Percentiles rank a stretch among this genome's conserved stretches.
These are phyloP conservation scores for Sphenostylis stenocarpa DNA, from an alignment of 306 rosid genomes.

Conservation along the genomic window DNA sequence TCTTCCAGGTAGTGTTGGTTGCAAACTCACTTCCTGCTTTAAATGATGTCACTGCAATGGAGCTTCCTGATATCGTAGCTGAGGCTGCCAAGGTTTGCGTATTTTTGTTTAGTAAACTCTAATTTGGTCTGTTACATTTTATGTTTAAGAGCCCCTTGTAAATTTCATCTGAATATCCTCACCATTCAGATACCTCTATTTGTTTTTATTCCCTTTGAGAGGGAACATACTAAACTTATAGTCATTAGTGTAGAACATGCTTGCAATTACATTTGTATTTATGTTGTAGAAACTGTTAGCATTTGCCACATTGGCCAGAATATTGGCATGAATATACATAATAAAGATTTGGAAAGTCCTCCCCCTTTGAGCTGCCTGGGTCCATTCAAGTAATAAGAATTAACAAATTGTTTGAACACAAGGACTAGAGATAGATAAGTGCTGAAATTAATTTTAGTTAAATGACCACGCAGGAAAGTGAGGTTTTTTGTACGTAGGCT, in stretches of 20 bases:
- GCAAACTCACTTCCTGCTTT: conserved; percentile 96
- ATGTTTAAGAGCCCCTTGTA: background rate
- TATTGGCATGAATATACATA: background rate
- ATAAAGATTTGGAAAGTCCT: background rate
- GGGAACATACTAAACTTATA: background rate
- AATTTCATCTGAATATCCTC: conserved; percentile 15
- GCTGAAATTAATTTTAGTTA: background rate
- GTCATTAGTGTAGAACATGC: background rate
- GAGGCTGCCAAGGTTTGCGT: conserved; percentile 95
- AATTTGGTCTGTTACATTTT: background rate
- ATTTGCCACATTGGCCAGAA: background rate
- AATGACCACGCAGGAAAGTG: no score
- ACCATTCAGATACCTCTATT: conserved; percentile 1
- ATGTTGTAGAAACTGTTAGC: conserved; percentile 6
- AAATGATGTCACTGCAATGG: conserved; percentile 94
- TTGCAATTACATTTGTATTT: conserved; percentile 7
- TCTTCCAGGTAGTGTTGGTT: conserved; percentile 87
- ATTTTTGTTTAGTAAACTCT: conserved; percentile 12
- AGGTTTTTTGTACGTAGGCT: background rate
- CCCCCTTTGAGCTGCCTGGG: background rate
- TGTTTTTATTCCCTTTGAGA: background rate
- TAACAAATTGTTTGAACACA: background rate
- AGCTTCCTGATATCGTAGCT: conserved; percentile 94
- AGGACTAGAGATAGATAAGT: background rate
- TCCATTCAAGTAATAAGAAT: background rate